These are phyloP conservation scores for Begonia peltatifolia DNA, from an alignment of 306 rosid species.

Conservation along the genomic window DNA sequence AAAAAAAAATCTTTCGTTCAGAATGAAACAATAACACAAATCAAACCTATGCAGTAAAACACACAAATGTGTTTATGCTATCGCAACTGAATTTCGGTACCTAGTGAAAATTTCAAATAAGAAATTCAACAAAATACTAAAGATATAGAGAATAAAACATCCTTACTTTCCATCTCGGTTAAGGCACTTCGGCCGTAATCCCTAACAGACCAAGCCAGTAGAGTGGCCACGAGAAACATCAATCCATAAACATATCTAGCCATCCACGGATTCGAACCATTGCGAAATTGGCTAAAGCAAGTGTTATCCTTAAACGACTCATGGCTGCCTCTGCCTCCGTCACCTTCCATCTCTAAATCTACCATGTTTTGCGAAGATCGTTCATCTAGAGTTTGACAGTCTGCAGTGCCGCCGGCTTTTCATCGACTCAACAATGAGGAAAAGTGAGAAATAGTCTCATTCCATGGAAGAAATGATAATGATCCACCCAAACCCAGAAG, in stretches of 20 bases:
- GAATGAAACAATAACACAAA: too few species aligned
- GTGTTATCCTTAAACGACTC: not conserved
- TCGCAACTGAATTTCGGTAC: too few species aligned
- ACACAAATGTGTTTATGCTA: too few species aligned
- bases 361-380: not conserved
- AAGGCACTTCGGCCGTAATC: conserved; percentile 50
- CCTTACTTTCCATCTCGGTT: conserved; percentile 53
- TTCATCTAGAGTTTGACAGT: not conserved
- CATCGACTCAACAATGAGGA: not conserved
- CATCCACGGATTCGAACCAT: conserved; percentile 85
- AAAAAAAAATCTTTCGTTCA: too few species aligned
- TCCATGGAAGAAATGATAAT: not conserved
- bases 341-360: not conserved
- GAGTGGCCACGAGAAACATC: conserved; percentile 54
- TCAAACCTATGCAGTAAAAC: too few species aligned
- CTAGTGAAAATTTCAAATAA: too few species aligned
- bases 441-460: not conserved
- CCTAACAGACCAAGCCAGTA: conserved; percentile 88
- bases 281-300: conserved; percentile 18
- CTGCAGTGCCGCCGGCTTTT: not conserved
- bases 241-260: conserved; percentile 86
- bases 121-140: too few species aligned
- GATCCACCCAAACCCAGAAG: not conserved
- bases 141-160: conserved; percentile 2
- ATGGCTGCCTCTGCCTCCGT: not conserved